Evolutionary conservation across 257 asterid genomes (phyloP).

Genomic region (Forsythia viridissima): DNA sequence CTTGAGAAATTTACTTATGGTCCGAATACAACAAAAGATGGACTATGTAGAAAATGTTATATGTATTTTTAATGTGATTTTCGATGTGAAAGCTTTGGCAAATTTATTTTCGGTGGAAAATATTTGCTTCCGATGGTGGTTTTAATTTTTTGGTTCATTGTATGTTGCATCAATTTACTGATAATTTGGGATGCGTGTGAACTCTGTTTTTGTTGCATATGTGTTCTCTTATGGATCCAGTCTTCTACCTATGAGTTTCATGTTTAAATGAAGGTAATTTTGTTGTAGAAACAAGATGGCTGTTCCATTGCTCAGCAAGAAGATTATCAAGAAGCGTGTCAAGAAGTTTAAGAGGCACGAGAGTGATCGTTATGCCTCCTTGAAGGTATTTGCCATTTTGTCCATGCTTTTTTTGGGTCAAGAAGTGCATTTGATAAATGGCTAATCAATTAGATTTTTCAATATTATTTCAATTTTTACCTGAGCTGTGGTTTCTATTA

Average conservation of each 20-base stretch:
- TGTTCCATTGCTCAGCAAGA: slow-evolving; percentile 43
- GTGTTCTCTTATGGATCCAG: neutral
- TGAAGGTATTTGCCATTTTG: slow-evolving; percentile 10
- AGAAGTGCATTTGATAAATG: neutral
- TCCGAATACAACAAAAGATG: neutral
- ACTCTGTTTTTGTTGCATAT: neutral
- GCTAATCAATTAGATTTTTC: neutral
- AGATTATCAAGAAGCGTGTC: slow-evolving; percentile 44
- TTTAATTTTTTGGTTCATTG: neutral
- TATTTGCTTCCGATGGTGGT: neutral
- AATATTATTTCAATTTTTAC: neutral
- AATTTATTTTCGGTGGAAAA: neutral
- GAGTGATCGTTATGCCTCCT: slow-evolving; percentile 35
- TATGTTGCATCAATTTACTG: neutral
- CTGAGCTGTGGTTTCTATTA: neutral
- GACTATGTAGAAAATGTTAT: neutral
- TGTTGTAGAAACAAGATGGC: slow-evolving; percentile 35
- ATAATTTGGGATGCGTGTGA: neutral
- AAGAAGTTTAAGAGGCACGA: slow-evolving; percentile 47
- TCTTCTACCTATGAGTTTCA: neutral
- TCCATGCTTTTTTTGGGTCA: neutral
- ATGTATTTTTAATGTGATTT: neutral
- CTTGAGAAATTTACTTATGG: neutral
- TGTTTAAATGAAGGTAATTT: neutral
- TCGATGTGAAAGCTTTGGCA: neutral